Percentiles rank a stretch among this genome's conserved stretches.
Evolutionary conservation across 495 filamentous ascomycete genomes (phyloP).

Genomic region (Chlorociboria aeruginascens): DNA sequence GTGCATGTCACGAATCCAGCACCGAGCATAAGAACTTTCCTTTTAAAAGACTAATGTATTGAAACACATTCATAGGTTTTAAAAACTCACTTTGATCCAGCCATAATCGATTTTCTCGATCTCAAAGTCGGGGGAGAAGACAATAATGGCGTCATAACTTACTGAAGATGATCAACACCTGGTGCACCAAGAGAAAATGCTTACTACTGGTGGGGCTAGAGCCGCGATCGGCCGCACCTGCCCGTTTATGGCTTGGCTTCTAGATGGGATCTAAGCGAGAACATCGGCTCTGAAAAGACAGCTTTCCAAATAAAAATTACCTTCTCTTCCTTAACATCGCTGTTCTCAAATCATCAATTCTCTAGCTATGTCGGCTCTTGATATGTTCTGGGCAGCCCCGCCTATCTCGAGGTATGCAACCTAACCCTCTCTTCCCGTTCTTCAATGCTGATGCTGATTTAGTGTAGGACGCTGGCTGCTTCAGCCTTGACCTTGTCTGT

Average conservation of each 20-base stretch:
- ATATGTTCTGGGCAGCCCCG: constrained; percentile 20
- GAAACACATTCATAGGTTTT: background rate
- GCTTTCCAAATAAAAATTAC: constrained; percentile 5
- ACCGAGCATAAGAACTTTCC: constrained; percentile 60
- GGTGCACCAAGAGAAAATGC: too few species aligned
- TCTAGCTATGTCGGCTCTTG: constrained; percentile 16
- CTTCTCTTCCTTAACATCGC: background rate
- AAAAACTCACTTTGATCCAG: constrained; percentile 13
- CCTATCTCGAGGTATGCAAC: constrained; percentile 19
- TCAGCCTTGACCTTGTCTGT: constrained; percentile 15
- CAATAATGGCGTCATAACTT: background rate
- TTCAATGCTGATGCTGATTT: constrained; percentile 19
- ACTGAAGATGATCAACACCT: constrained; percentile 4
- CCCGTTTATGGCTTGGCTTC: background rate
- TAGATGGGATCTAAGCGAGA: background rate
- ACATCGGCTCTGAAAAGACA: background rate
- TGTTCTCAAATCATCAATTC: constrained; percentile 1
- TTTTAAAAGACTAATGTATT: constrained; percentile 4
- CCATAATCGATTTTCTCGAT: constrained; percentile 9
- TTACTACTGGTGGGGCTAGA: constrained; percentile 8
- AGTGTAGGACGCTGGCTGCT: constrained; percentile 18
- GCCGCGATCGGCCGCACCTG: constrained; percentile 3
- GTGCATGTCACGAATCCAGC: constrained; percentile 74
- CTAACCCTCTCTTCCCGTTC: background rate
- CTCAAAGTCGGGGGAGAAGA: background rate